A percentile compares a stretch with the other conserved stretches of the same genome.
Conservation (phyloP, 2,329 filamentous ascomycete genomes). For the Arachnomyces sp. region DNA sequence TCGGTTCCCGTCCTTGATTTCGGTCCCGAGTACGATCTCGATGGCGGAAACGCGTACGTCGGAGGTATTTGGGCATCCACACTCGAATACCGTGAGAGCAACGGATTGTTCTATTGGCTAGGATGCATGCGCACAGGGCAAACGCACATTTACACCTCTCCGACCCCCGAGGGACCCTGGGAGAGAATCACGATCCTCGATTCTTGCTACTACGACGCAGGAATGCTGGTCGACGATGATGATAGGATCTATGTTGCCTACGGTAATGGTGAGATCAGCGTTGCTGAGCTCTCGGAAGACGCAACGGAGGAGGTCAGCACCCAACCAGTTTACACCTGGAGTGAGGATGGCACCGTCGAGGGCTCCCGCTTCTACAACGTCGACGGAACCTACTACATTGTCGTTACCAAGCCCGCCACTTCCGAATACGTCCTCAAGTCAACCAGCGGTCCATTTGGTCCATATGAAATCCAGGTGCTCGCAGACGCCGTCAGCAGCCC, state of each 20-base stretch:
- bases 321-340: constrained; percentile 37
- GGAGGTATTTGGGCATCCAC: constrained; percentile 51
- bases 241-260: constrained; percentile 53
- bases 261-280: constrained; percentile 40
- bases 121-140: constrained; percentile 45
- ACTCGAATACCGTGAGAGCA: constrained; percentile 44
- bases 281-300: constrained; percentile 45
- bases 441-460: constrained; percentile 41
- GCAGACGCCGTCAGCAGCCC: constrained; percentile 37
- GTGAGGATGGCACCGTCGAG: constrained; percentile 37
- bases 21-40: constrained; percentile 43
- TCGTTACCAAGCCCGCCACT: constrained; percentile 40
- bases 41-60: constrained; percentile 39
- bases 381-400: constrained; percentile 49
- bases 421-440: constrained; percentile 45
- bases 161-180: constrained; percentile 38
- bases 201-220: constrained; percentile 50
- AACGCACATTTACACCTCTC: constrained; percentile 48
- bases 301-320: constrained; percentile 39
- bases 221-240: constrained; percentile 51
- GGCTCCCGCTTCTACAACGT: constrained; percentile 51
- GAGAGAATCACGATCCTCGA: constrained; percentile 28
- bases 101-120: constrained; percentile 48
- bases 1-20: constrained; percentile 40
- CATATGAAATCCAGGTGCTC: constrained; percentile 42